Percentiles rank a stretch among this genome's conserved stretches.
These are phyloP conservation scores for Stemphylium beticola DNA, from an alignment of 2,329 filamentous ascomycete species.

Conservation along the genomic window DNA sequence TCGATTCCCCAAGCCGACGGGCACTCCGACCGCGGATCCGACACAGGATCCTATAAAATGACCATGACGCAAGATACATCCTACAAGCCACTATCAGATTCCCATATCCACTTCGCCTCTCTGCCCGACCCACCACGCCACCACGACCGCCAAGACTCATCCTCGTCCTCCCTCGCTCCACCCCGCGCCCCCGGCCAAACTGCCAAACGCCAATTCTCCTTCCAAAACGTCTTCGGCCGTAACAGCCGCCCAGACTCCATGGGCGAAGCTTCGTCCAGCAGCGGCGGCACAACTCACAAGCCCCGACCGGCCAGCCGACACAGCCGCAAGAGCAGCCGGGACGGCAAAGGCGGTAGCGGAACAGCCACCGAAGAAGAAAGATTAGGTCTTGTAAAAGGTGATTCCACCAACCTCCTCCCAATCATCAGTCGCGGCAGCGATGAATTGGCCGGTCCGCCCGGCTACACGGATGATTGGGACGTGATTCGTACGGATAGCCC, in stretches of 20 bases:
- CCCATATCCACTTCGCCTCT: constrained; percentile 55
- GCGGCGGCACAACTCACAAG: neutral
- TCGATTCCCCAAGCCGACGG: constrained; percentile 28
- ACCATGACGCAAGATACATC: constrained; percentile 51
- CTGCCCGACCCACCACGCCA: constrained; percentile 40
- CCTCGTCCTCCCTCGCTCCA: constrained; percentile 54
- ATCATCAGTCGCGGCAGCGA: constrained; percentile 32
- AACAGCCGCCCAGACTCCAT: constrained; percentile 35
- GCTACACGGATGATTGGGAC: constrained; percentile 24
- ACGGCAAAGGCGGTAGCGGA: constrained; percentile 50
- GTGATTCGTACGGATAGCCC: constrained; percentile 18
- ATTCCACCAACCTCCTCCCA: constrained; percentile 52
- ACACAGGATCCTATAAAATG: constrained; percentile 55
- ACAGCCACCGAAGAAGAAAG: constrained; percentile 79
- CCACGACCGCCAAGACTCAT: constrained; percentile 50
- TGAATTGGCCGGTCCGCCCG: constrained; percentile 14
- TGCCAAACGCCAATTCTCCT: constrained; percentile 82
- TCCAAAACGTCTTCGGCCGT: constrained; percentile 80
- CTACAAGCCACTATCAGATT: constrained; percentile 53
- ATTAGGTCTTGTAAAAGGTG: constrained; percentile 80
- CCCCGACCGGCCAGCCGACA: constrained; percentile 35
- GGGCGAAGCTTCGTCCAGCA: constrained; percentile 25
- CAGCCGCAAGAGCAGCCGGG: constrained; percentile 43
- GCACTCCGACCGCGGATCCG: constrained; percentile 32
- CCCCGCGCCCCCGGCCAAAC: constrained; percentile 65